Conservation (phyloP, 805 yeast species). For the Danielozyma ontarioensis region DNA sequence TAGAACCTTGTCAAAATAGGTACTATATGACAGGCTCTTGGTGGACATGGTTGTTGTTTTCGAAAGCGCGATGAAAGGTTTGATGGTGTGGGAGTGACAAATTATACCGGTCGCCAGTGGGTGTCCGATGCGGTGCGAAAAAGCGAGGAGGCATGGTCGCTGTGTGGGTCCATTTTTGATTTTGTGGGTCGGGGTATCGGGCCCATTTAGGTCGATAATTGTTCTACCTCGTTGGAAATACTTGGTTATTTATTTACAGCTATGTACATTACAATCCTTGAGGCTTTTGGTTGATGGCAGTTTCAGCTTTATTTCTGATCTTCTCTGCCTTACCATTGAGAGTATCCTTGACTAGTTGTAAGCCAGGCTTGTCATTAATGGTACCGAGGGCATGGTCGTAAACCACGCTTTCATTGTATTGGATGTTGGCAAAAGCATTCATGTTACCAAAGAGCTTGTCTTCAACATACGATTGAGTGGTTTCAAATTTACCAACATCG, state of each 20-base stretch:
- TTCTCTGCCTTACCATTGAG: constrained; percentile 36
- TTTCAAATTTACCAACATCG: constrained; percentile 30
- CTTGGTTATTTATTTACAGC: too few relatives aligned
- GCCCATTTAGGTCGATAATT: too few relatives aligned
- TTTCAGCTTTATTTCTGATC: constrained; percentile 32
- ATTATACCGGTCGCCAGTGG: too few relatives aligned
- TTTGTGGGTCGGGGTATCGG: too few relatives aligned
- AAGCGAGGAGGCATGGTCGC: too few relatives aligned
- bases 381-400: constrained; percentile 36
- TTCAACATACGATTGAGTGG: constrained; percentile 27
- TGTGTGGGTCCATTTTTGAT: too few relatives aligned
- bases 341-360: constrained; percentile 30
- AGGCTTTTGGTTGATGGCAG: constrained; percentile 17
- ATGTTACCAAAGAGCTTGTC: constrained; percentile 30
- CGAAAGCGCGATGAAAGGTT: not conserved
- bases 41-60: not conserved
- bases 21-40: constrained; percentile 1
- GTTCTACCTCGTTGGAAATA: too few relatives aligned
- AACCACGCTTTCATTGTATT: constrained; percentile 28
- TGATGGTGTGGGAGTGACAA: too few relatives aligned
- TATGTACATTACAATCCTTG: not conserved
- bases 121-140: too few relatives aligned
- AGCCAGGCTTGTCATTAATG: constrained; percentile 38
- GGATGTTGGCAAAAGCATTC: constrained; percentile 22
- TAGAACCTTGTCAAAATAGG: constrained; percentile 27